phyloP scores from a whole-genome alignment of 2,329 filamentous ascomycete genomes.

The Botryotinia calthae region DNA sequence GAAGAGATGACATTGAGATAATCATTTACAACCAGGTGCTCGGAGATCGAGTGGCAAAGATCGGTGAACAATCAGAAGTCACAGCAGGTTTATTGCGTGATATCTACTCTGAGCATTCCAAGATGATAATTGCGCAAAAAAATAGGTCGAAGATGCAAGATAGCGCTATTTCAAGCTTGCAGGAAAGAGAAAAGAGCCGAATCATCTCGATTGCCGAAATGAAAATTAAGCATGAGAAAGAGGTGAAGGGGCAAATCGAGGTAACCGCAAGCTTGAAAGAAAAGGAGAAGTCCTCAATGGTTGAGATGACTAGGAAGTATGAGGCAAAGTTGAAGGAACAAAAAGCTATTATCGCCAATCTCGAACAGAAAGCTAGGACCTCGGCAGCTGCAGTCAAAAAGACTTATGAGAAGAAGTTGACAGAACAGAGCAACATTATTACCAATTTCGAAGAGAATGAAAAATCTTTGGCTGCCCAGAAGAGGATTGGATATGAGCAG shows the following conservation, averaged over 20 bases:
- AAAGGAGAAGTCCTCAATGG: neutral
- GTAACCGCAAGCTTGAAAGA: neutral
- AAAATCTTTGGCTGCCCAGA: no score
- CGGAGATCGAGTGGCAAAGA: neutral
- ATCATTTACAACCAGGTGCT: neutral
- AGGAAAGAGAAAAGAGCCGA: neutral
- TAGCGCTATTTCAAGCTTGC: neutral
- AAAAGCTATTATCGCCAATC: neutral
- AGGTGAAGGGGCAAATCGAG: neutral
- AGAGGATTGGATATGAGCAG: neutral
- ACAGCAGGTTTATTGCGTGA: neutral
- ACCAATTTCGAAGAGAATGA: neutral
- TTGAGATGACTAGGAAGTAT: neutral
- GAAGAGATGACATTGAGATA: neutral
- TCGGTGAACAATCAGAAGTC: neutral
- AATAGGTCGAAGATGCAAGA: neutral
- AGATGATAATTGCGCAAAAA: neutral
- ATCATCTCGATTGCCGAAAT: neutral
- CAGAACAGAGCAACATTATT: neutral
- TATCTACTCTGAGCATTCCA: neutral
- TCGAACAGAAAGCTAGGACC: neutral
- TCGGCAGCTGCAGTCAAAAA: neutral
- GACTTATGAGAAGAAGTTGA: neutral
- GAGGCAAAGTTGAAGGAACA: neutral
- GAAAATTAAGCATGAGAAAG: neutral